Base-by-base conservation (phyloP, 2,329 filamentous ascomycete genomes). In the Pseudopithomyces maydicus region DNA sequence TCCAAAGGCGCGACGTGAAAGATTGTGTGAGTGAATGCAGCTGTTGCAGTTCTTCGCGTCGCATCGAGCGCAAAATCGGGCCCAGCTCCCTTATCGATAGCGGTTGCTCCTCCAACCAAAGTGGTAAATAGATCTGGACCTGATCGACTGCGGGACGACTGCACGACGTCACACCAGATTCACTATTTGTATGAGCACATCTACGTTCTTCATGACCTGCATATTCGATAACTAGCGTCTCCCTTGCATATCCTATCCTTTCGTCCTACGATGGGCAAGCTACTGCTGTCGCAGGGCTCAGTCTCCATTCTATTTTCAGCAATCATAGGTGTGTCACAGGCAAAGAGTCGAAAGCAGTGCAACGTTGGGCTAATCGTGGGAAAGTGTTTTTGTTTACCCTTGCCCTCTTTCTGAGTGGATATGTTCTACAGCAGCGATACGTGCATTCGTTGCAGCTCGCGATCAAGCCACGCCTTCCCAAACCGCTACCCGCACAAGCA, bases 341-440 rank as follows among this genome's bases (percentile, higher is more conserved):
- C 22, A 15, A 22, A 20, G 26, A n/a, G 17, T 22, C 26, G 17
- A 39, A 17, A 41, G 2, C 54, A 17, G 6, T 51, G 12, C 46
- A 20, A 17, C n/a, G 14, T 10, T 35, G 39, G 39, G 42, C 61
- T 70, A 38, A 68, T 54, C 45, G 4, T 36, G 3, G 15, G 10
- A 6, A 59, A 77, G 90, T 97, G 57, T 79, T 91, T 61, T 74
- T 90, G 23, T 97, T 91, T 77, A 96, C 92, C 2, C 76, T 88
- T 36, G 85, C 92, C 4, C 86, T 97, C 23, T 97, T 97, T 75
- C 82, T 97, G 32, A 92, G 90, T 50, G 93, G 93, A 68, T 97
- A 96, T 74, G 85, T 88, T 2, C 84, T 97, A 52, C 93, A 97
- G 70, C 93, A 97, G 76, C 87, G 91, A 67, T 95, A 92, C 0